Evolutionary conservation across 345 rosid genomes (phyloP).

Genomic region (Erodium maritimum): DNA sequence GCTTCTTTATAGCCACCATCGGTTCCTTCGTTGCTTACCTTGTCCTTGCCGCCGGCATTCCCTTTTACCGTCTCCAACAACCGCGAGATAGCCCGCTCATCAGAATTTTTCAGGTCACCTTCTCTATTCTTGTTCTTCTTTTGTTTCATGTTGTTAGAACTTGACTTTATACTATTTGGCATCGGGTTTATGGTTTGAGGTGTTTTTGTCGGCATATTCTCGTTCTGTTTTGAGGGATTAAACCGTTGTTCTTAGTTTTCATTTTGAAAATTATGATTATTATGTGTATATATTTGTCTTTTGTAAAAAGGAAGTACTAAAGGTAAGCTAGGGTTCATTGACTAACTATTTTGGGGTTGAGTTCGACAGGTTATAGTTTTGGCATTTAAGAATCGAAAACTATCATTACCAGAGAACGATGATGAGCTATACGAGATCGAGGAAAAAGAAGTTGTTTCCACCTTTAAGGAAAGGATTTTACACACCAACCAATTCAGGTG

Average conservation of each 20-base stretch:
- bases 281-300: no score
- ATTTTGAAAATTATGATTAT: no score
- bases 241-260: no score
- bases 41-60: slow-evolving; percentile 32
- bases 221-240: no score
- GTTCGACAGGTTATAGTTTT: slow-evolving; percentile 21
- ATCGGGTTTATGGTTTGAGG: no score
- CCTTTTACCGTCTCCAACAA: slow-evolving; percentile 22
- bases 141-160: no score
- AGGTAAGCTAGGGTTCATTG: no score
- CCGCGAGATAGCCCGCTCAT: slow-evolving; percentile 25
- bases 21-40: slow-evolving; percentile 19
- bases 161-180: no score
- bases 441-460: slow-evolving; percentile 12
- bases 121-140: not conserved
- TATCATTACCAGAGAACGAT: slow-evolving; percentile 23
- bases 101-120: slow-evolving; percentile 22
- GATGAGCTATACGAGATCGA: slow-evolving; percentile 27
- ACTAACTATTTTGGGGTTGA: no score
- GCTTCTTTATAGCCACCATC: slow-evolving; percentile 28
- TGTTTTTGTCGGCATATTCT: no score
- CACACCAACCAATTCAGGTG: slow-evolving; percentile 48
- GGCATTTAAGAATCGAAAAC: slow-evolving; percentile 28
- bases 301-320: no score
- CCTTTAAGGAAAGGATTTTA: slow-evolving; percentile 13